These are phyloP conservation scores for Cladophialophora exuberans DNA, from an alignment of 2,329 filamentous ascomycete genomes.

Conservation along the genomic window DNA sequence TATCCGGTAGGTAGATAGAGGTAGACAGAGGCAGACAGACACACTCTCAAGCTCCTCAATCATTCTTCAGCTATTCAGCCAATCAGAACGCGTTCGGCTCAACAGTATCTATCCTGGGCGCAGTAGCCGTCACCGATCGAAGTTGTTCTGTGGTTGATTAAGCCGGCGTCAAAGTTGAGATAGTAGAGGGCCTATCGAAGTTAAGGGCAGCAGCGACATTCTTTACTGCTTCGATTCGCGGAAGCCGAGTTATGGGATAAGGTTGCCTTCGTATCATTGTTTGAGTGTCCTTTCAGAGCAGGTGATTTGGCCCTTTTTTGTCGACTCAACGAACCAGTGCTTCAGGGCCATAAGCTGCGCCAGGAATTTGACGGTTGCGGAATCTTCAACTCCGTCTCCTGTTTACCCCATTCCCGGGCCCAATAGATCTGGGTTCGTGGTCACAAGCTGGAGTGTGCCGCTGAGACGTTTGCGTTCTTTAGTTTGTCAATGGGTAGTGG, in stretches of 20 bases:
- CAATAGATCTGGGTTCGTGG: constrained; percentile 67
- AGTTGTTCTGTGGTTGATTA: constrained; percentile 20
- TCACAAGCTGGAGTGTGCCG: constrained; percentile 85
- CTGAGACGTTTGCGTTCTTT: constrained; percentile 83
- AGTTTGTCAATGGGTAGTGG: constrained; percentile 78
- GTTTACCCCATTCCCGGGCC: constrained; percentile 58
- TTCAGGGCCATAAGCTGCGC: constrained; percentile 70
- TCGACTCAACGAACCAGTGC: constrained; percentile 72
- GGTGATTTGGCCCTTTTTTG: constrained; percentile 66
- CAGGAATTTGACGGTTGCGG: constrained; percentile 43
- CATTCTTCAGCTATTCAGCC: too few species aligned
- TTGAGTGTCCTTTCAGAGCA: constrained; percentile 28
- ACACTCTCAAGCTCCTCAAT: too few species aligned
- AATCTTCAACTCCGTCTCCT: constrained; percentile 38
- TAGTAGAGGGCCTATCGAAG: constrained; percentile 25
- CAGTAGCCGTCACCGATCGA: constrained; percentile 21
- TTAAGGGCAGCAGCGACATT: neutral
- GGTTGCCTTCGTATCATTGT: constrained; percentile 7
- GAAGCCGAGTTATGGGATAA: neutral
- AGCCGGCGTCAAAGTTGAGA: constrained; percentile 27
- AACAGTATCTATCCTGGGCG: too few species aligned
- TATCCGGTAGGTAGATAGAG: neutral
- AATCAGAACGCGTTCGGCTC: too few species aligned
- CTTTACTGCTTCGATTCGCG: constrained; percentile 9
- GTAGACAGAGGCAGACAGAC: too few species aligned